Percentiles rank a stretch among this genome's conserved stretches.
These are phyloP conservation scores for Graphium sp. DNA, from an alignment of 2,329 filamentous ascomycete genomes.

Conservation along the genomic window DNA sequence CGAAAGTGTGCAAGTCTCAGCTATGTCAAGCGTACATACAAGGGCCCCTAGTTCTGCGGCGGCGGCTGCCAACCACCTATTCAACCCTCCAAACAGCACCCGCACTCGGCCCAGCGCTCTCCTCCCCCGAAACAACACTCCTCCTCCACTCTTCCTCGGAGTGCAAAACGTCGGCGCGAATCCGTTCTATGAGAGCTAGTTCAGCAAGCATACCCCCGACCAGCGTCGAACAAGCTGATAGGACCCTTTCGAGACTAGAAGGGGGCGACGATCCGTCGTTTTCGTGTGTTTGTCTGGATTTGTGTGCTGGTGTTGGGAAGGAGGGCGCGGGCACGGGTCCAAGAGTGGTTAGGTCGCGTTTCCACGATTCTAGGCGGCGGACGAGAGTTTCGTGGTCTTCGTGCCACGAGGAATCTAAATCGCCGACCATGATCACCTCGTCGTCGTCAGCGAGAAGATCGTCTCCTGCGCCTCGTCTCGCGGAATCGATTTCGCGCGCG, in stretches of 20 bases:
- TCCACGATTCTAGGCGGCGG: slow-evolving; percentile 38
- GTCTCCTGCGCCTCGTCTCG: slow-evolving; percentile 19
- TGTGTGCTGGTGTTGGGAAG: slow-evolving; percentile 6
- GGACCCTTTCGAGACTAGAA: slow-evolving; percentile 26
- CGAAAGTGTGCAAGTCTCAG: too few relatives aligned
- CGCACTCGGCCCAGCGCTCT: slow-evolving; percentile 14
- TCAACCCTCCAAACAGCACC: slow-evolving; percentile 30
- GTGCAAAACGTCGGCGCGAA: slow-evolving; percentile 38
- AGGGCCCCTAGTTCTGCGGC: too few relatives aligned
- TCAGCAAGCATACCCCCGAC: slow-evolving; percentile 45
- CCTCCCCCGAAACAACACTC: slow-evolving; percentile 26
- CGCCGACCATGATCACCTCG: slow-evolving; percentile 30
- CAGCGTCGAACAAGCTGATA: slow-evolving; percentile 28
- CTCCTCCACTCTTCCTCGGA: slow-evolving; percentile 43
- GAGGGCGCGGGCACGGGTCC: slow-evolving; percentile 11
- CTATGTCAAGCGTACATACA: too few relatives aligned
- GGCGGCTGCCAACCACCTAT: slow-evolving; percentile 7
- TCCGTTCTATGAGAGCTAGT: slow-evolving; percentile 41
- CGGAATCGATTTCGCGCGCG: slow-evolving; percentile 27
- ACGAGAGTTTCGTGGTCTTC: slow-evolving; percentile 35
- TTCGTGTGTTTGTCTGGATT: slow-evolving; percentile 6
- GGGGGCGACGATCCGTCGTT: too few relatives aligned
- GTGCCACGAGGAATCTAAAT: slow-evolving; percentile 40
- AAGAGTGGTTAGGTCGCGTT: slow-evolving; percentile 27
- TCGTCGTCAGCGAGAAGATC: slow-evolving; percentile 15